Percentiles rank a stretch among this genome's conserved stretches.
Evolutionary conservation across 2,329 filamentous ascomycete species (phyloP).

Genomic region (Gnomoniopsis sp.): DNA sequence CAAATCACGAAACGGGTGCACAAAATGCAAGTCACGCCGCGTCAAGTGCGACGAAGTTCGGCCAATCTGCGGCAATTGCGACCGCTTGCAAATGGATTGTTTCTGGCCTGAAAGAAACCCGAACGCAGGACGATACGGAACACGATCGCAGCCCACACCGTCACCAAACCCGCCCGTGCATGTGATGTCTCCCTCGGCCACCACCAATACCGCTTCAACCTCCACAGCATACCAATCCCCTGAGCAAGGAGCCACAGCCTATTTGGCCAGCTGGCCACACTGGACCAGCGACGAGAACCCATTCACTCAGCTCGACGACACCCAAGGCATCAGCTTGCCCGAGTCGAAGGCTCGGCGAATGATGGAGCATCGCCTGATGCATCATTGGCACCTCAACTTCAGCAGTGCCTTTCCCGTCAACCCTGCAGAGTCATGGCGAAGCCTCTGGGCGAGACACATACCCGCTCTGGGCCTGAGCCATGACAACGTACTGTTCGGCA

Average conservation of each 20-base stretch:
- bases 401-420: slow-evolving; percentile 17
- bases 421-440: slow-evolving; percentile 20
- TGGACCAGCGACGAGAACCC: slow-evolving; percentile 6
- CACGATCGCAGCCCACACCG: background rate
- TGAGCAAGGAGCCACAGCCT: background rate
- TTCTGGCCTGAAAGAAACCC: slow-evolving; percentile 17
- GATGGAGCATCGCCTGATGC: slow-evolving; percentile 27
- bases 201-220: background rate
- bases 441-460: slow-evolving; percentile 20
- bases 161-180: slow-evolving; percentile 4
- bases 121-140: background rate
- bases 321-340: slow-evolving; percentile 17
- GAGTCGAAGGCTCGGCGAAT: slow-evolving; percentile 24
- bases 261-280: slow-evolving; percentile 7
- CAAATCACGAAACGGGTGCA: slow-evolving; percentile 30
- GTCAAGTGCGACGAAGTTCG: slow-evolving; percentile 27
- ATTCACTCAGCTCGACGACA: slow-evolving; percentile 7
- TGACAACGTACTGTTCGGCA: slow-evolving; percentile 23
- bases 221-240: slow-evolving; percentile 1
- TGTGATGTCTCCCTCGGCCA: background rate
- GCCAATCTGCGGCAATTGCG: slow-evolving; percentile 25
- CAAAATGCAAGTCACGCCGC: slow-evolving; percentile 27
- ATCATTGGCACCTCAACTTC: slow-evolving; percentile 22
- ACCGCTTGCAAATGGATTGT: slow-evolving; percentile 22
- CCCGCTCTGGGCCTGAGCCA: slow-evolving; percentile 21